Base-by-base conservation (phyloP, 768 basidiomycete genomes). In the Amyloporia xantha region DNA sequence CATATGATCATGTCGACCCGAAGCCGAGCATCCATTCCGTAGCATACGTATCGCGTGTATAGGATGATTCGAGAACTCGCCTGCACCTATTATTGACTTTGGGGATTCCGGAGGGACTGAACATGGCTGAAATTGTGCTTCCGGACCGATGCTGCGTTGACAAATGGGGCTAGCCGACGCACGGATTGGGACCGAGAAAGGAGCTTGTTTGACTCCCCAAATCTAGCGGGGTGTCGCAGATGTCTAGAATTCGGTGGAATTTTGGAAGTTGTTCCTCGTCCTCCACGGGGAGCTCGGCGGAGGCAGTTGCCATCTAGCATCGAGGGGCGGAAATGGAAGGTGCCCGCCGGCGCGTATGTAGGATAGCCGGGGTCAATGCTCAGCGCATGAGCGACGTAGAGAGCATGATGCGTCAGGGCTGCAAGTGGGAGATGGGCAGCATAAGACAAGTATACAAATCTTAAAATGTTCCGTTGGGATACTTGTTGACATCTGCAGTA, bases 191-290 rank as follows among this genome's bases (percentile, higher is more conserved):
- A 52, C 15, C 39, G 47, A 25, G 36, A 37, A 44, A 64, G 41
- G 56, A 64, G 49, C 46, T 57, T 51, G 50, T 55, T 63, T 25
- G 64, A 68, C 51, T 69, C 70, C 17, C 68, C 65, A n/a, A 74
- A 68, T 25, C 62, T 62, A 27, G 62, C 61, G 1, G 76, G 20
- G 68, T 75, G 50, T 79, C 76, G 56, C 76, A 76, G 50, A 79
- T 76, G 58, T 78, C 77, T 52, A 73, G 69, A 41, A 75, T 73
- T 36, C 48, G 47, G 56, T 54, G 9, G 57, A 60, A 41, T 40
- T 53, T 36, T 27, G 51, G 43, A 50, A 56, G 26, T 51, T 54
- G 50, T 6, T 39, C 10, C 38, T 13, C 38, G n/a, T n/a, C n/a
- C 7, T 27, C 24, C 13, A 24, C 20, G 36, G 50, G 44, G 48